Percentiles rank a stretch among this genome's conserved stretches.
Evolutionary conservation across 805 yeast genomes (phyloP).

Genomic region (Metschnikowia noctiluminum): DNA sequence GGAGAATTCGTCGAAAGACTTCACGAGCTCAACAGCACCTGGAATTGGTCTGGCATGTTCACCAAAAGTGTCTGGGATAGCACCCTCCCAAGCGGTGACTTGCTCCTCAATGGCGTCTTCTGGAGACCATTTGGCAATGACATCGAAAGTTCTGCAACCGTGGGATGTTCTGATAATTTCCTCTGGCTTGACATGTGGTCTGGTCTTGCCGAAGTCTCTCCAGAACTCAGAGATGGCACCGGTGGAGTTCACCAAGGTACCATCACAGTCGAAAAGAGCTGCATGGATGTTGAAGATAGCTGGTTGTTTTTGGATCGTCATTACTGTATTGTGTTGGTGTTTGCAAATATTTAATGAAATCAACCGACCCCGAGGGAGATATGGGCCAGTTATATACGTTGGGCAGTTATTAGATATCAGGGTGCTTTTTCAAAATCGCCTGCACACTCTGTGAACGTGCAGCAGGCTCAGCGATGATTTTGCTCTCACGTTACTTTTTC

Average conservation of each 20-base stretch:
- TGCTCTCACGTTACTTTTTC: slow-evolving; percentile 8
- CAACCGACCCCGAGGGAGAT: background rate
- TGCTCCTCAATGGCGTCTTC: slow-evolving; percentile 65
- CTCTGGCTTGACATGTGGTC: slow-evolving; percentile 66
- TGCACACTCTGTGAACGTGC: slow-evolving; percentile 1
- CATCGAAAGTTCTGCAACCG: slow-evolving; percentile 82
- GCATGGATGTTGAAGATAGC: slow-evolving; percentile 43
- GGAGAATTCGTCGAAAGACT: slow-evolving; percentile 49
- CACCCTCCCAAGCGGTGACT: slow-evolving; percentile 63
- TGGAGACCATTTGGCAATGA: slow-evolving; percentile 70
- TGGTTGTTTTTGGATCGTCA: slow-evolving; percentile 33
- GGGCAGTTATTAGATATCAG: slow-evolving; percentile 2
- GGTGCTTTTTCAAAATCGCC: slow-evolving; percentile 2
- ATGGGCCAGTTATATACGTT: slow-evolving; percentile 3
- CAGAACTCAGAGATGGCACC: slow-evolving; percentile 81
- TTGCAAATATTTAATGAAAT: background rate
- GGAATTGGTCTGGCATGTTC: slow-evolving; percentile 70
- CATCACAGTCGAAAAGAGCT: slow-evolving; percentile 79
- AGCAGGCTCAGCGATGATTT: slow-evolving; percentile 1
- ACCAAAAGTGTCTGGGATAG: slow-evolving; percentile 70
- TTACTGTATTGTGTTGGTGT: slow-evolving; percentile 5
- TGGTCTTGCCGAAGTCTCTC: slow-evolving; percentile 65
- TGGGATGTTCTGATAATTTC: slow-evolving; percentile 72
- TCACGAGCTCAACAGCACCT: slow-evolving; percentile 67
- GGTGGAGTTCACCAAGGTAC: slow-evolving; percentile 81